Evolutionary conservation across 164 flowering plant species (phyloP).

Genomic region (Macadamia tetraphylla): DNA sequence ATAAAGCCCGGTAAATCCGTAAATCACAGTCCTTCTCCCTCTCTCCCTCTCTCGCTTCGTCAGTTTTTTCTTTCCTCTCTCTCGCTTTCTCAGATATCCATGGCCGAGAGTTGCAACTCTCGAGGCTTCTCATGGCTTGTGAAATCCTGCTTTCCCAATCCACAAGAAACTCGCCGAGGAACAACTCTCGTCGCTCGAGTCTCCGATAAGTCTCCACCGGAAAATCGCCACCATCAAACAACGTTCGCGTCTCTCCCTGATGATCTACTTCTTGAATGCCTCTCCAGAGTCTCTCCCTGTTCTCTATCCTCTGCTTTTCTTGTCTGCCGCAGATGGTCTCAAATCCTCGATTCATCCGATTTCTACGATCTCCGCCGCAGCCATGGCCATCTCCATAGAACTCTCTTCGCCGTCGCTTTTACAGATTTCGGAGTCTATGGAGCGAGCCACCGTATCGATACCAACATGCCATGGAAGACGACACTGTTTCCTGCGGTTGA

Average conservation of each 20-base stretch:
- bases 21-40: neutral
- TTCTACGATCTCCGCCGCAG: slow-evolving; percentile 56
- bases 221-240: slow-evolving; percentile 8
- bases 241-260: slow-evolving; percentile 61
- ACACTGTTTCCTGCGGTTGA: slow-evolving; percentile 16
- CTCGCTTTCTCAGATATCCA: neutral
- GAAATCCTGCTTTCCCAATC: slow-evolving; percentile 74
- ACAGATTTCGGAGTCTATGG: slow-evolving; percentile 32
- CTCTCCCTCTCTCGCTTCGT: neutral
- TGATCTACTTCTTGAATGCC: slow-evolving; percentile 72
- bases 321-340: slow-evolving; percentile 67
- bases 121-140: slow-evolving; percentile 76
- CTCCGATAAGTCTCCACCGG: slow-evolving; percentile 5
- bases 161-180: slow-evolving; percentile 22
- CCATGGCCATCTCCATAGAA: slow-evolving; percentile 32
- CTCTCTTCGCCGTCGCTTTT: slow-evolving; percentile 40
- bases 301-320: slow-evolving; percentile 51
- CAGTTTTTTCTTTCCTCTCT: neutral
- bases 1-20: neutral
- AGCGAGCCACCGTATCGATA: slow-evolving; percentile 26
- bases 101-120: slow-evolving; percentile 52
- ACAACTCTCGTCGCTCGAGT: slow-evolving; percentile 4
- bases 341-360: slow-evolving; percentile 34
- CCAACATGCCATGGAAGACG: slow-evolving; percentile 30
- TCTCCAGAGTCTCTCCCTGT: slow-evolving; percentile 51